These are phyloP conservation scores for Fusarium chaquense DNA, from an alignment of 2,329 filamentous ascomycete genomes.

Conservation along the genomic window DNA sequence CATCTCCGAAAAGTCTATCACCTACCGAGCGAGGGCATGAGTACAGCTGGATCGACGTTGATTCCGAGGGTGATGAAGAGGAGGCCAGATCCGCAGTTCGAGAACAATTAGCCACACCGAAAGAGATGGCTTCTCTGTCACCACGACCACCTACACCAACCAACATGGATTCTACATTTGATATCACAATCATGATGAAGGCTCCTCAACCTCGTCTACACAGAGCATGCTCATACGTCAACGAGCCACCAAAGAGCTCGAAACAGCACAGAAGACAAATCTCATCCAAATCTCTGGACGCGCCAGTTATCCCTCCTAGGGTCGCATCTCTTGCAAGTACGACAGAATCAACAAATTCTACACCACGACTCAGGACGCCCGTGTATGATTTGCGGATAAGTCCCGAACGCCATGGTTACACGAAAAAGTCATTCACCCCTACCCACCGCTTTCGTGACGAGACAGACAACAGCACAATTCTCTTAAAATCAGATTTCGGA, in stretches of 20 bases:
- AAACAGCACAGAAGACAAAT: slow-evolving; percentile 20
- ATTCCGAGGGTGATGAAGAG: slow-evolving; percentile 50
- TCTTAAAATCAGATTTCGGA: slow-evolving; percentile 39
- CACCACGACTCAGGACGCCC: slow-evolving; percentile 26
- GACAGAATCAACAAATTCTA: slow-evolving; percentile 18
- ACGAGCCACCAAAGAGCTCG: slow-evolving; percentile 10
- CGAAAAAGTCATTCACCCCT: slow-evolving; percentile 14
- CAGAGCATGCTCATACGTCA: slow-evolving; percentile 13
- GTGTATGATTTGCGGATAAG: slow-evolving; percentile 20
- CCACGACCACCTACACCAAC: slow-evolving; percentile 51
- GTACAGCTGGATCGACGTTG: slow-evolving; percentile 55
- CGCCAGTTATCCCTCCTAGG: slow-evolving; percentile 41
- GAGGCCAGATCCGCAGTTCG: slow-evolving; percentile 36
- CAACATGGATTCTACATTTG: slow-evolving; percentile 35
- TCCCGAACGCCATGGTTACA: slow-evolving; percentile 19
- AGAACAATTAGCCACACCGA: slow-evolving; percentile 16
- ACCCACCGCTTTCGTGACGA: slow-evolving; percentile 35
- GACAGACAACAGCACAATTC: slow-evolving; percentile 36
- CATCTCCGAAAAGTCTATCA: slow-evolving; percentile 45
- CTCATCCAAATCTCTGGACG: slow-evolving; percentile 36
- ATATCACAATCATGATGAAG: slow-evolving; percentile 38
- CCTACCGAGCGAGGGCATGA: slow-evolving; percentile 38
- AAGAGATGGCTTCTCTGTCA: slow-evolving; percentile 42
- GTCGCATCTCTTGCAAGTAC: slow-evolving; percentile 36
- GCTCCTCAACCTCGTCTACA: slow-evolving; percentile 6